Percentiles rank a stretch among this genome's conserved stretches.
Conservation (phyloP, 306 rosid species). For the Senna tora region DNA sequence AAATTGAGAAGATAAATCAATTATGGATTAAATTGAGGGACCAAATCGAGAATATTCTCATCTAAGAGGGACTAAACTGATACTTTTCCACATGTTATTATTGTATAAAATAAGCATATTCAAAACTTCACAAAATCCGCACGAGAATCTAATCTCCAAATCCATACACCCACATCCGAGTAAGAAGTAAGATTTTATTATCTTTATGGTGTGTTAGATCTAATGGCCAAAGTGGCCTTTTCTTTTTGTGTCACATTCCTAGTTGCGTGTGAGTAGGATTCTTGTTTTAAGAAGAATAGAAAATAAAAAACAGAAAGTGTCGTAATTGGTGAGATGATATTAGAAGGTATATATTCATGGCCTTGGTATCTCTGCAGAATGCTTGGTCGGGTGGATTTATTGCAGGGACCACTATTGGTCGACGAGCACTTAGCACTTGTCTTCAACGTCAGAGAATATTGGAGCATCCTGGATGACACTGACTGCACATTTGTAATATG, state of each 20-base stretch:
- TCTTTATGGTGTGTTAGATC: background rate
- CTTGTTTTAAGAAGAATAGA: background rate
- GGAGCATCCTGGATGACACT: background rate
- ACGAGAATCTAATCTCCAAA: too few relatives aligned
- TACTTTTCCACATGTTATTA: too few relatives aligned
- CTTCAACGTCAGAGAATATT: background rate
- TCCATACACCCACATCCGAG: background rate
- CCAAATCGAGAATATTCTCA: too few relatives aligned
- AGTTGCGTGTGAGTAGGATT: background rate
- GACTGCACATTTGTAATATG: background rate
- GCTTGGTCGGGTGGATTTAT: slow-evolving; percentile 15
- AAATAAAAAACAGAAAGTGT: background rate
- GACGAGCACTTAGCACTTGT: background rate
- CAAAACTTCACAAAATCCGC: too few relatives aligned
- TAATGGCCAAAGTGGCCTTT: background rate
- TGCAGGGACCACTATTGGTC: background rate
- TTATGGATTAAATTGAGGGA: too few relatives aligned
- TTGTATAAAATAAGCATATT: too few relatives aligned
- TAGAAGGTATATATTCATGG: slow-evolving; percentile 2
- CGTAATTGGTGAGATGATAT: background rate
- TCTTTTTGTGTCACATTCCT: background rate
- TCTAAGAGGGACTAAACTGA: too few relatives aligned
- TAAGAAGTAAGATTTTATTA: background rate
- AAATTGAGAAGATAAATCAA: too few relatives aligned
- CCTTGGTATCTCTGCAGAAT: background rate